Percentiles rank a stretch among this genome's conserved stretches.
Evolutionary conservation across 1,139 yeast species (phyloP).

Genomic region (Protomyces pachydermus): DNA sequence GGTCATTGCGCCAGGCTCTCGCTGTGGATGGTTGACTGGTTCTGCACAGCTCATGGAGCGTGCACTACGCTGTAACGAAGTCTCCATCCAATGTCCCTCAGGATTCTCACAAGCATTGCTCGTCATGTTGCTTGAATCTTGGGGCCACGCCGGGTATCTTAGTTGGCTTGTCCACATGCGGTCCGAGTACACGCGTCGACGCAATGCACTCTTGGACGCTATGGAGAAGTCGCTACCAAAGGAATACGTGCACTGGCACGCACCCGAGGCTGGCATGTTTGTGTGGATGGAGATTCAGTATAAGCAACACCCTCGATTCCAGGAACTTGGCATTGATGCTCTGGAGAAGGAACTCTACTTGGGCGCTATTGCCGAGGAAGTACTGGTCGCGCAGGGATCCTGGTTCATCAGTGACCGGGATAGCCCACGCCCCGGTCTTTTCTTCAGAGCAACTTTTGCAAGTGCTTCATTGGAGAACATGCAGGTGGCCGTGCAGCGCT

Average conservation of each 20-base stretch:
- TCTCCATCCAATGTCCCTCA: constrained; percentile 71
- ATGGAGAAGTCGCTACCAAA: constrained; percentile 57
- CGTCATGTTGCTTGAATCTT: constrained; percentile 57
- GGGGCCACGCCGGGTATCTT: constrained; percentile 72
- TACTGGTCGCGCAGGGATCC: constrained; percentile 80
- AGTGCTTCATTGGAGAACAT: constrained; percentile 66
- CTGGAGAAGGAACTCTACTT: constrained; percentile 66
- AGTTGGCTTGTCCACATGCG: constrained; percentile 88
- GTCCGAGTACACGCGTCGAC: constrained; percentile 70
- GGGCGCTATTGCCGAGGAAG: constrained; percentile 58
- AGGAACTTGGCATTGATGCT: constrained; percentile 50
- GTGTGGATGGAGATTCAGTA: constrained; percentile 74
- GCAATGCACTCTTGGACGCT: constrained; percentile 72
- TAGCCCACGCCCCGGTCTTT: constrained; percentile 44
- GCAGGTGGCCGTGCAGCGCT: constrained; percentile 56
- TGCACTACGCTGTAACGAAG: constrained; percentile 70
- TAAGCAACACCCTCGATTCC: constrained; percentile 67
- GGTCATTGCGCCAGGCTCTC: constrained; percentile 85
- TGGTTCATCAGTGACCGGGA: constrained; percentile 54
- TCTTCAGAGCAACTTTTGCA: constrained; percentile 89
- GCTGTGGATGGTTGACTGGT: constrained; percentile 88
- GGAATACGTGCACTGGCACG: constrained; percentile 51
- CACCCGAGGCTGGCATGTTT: constrained; percentile 94
- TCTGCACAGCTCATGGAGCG: constrained; percentile 64
- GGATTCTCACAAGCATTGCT: constrained; percentile 74